phyloP scores from a whole-genome alignment of 805 yeast species.

The Pachysolen tannophilus region DNA sequence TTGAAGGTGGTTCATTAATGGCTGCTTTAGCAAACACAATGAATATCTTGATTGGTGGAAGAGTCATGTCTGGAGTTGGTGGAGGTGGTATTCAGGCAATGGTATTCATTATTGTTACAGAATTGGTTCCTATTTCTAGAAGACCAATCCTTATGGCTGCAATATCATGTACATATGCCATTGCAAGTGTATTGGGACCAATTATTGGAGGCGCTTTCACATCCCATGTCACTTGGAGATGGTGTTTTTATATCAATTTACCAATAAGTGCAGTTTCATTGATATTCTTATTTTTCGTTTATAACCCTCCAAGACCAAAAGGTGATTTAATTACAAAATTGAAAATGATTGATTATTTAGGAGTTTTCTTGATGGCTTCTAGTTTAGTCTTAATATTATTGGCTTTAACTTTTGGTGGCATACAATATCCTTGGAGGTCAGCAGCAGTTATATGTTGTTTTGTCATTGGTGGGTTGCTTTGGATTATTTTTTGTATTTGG shows the following conservation, averaged over 20 bases:
- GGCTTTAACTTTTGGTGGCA: slow-evolving; percentile 50
- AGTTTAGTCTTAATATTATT: slow-evolving; percentile 37
- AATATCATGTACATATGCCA: slow-evolving; percentile 35
- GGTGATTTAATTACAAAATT: slow-evolving; percentile 31
- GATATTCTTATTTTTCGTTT: slow-evolving; percentile 27
- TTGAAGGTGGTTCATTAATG: slow-evolving; percentile 56
- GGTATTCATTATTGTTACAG: slow-evolving; percentile 49
- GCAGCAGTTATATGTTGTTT: slow-evolving; percentile 44
- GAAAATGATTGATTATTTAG: slow-evolving; percentile 38
- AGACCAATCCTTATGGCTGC: slow-evolving; percentile 31
- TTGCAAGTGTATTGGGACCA: slow-evolving; percentile 54
- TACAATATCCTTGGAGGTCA: slow-evolving; percentile 43
- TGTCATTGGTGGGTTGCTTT: slow-evolving; percentile 33
- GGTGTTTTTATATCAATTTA: slow-evolving; percentile 68
- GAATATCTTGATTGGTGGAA: slow-evolving; percentile 60
- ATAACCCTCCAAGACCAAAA: slow-evolving; percentile 39
- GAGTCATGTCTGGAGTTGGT: slow-evolving; percentile 66
- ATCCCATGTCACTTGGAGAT: slow-evolving; percentile 56
- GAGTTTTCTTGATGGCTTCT: slow-evolving; percentile 32
- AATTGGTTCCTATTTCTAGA: slow-evolving; percentile 36
- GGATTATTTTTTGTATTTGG: slow-evolving; percentile 28
- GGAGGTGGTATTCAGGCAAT: slow-evolving; percentile 60
- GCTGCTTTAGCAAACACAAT: slow-evolving; percentile 47
- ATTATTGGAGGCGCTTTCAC: slow-evolving; percentile 61
- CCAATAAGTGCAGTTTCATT: slow-evolving; percentile 54